These are phyloP conservation scores for Tetradesmus lagerheimii DNA, from an alignment of 139 green algal genomes.

Conservation along the genomic window DNA sequence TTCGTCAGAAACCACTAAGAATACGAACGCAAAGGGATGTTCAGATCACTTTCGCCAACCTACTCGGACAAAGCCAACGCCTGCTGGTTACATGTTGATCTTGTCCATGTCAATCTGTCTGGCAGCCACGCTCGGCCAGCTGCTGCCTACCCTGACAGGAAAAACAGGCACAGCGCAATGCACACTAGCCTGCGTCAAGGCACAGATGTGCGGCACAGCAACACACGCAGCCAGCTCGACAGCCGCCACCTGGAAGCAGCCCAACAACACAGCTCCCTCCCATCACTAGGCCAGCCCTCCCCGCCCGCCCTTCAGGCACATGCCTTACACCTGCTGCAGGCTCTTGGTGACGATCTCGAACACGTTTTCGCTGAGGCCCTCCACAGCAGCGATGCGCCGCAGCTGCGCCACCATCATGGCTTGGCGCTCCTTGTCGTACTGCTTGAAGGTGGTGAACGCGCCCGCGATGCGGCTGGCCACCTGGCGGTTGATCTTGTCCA, in stretches of 20 bases:
- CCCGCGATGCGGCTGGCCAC: constrained; percentile 70
- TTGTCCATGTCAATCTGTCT: too few species aligned
- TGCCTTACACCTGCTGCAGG: constrained; percentile 56
- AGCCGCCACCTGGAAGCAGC: not conserved
- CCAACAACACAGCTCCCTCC: not conserved
- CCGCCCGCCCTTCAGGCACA: not conserved
- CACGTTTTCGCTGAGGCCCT: constrained; percentile 91
- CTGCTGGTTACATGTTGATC: too few species aligned
- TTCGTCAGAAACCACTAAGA: too few species aligned
- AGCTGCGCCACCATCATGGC: constrained; percentile 89
- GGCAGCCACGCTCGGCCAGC: too few species aligned
- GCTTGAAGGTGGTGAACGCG: constrained; percentile 88
- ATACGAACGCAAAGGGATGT: too few species aligned
- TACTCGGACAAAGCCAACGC: too few species aligned
- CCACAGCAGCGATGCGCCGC: constrained; percentile 79
- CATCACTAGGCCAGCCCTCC: not conserved
- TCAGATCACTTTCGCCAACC: too few species aligned
- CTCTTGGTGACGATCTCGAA: constrained; percentile 95
- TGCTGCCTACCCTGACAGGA: too few species aligned
- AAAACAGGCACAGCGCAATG: not conserved
- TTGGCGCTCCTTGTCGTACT: constrained; percentile 90
- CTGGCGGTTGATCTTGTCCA: constrained; percentile 91
- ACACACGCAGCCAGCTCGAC: not conserved
- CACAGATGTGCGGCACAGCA: not conserved
- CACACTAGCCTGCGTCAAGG: not conserved